Base-by-base conservation (phyloP, 2,329 filamentous ascomycete species). In the Cercospora nicotianae region DNA sequence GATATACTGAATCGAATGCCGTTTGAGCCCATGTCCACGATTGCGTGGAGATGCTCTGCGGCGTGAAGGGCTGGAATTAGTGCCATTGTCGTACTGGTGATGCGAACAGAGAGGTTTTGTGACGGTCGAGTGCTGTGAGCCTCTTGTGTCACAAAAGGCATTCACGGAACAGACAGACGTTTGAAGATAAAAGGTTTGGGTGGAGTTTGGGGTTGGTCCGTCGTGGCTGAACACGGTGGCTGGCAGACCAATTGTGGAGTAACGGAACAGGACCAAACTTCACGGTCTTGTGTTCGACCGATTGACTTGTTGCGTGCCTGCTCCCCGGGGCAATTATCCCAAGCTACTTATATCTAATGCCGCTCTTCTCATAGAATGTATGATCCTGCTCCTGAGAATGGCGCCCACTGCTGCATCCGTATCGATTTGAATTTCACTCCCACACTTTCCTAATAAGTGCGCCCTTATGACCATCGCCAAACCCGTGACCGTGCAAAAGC, bases 1-100 rank as follows among this genome's bases (percentile, higher is more conserved):
- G 93, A 92, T 75, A 97, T 92, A 55, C 92, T 94, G 83, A 96
- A 96, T 65, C 94, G 92, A 75, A 97, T 94, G 74, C 93, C 94
- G 83, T 97, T 97, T 83, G 93, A 92, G 66, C 76, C 76, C 75
- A 78, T 78, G 63, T 78, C 76, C 5, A 77, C 75, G 26, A 74
- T 80, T 78, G 71, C 76, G 33, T 69, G 72, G 7, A 76, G 70
- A 57, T 73, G 67, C 33, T 72, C 58, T 7, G 69, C 59, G 18
- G 71, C 65, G 31, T 67, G 67, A 5, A 61, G 63, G 51, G 39
- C 62, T 20, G 62, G 45, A 31, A 59, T 12, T 30, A 65, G 55
- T 3, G 64, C 57, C 64, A 65, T 65, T 13, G 5, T 45, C 36
- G 53, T 26, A n/a, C 5, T 18, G 28, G 8, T 4, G 2, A 58